Evolutionary conservation across 1,284 basidiomycete genomes (phyloP), one percentile per base, ranked within the genome.

Genomic region (Chondrostereum purpureum): DNA sequence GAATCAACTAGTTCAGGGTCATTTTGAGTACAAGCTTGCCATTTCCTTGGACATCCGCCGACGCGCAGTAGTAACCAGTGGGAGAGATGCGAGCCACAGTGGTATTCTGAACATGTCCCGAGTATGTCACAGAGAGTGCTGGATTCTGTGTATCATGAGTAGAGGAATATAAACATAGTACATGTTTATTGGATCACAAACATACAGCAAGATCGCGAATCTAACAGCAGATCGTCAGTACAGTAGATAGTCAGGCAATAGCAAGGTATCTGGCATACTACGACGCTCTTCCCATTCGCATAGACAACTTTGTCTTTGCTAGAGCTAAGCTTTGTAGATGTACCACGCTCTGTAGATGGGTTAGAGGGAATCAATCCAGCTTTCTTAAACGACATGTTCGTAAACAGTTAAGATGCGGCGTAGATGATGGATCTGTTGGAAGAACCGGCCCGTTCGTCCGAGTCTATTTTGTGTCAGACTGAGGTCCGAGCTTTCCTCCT

Each of bases 51-150:
- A 72, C 65, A 60, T 96, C 93, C 18, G 79, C 93, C 10, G 92
- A 95, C 2, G 96, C 95, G 57, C 88, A 91, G 66, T 98, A 98
- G 68, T 85, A 97, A 14, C 94, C 95, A 0, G 92, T 89, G 0
- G 94, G 94, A 0, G 92, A 93, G 62, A 97, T 83, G 27, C 90
- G 81, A 4, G 93, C 94, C 11, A 95, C 91, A 1, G 89, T 94
- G 4, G 89, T 78, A 40, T 84, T 84, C 52, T 92, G 84, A 2
- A 84, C 75, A 67, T 97, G 94, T 39, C 90, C 88, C 46, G 79
- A 71, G 58, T 92, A 91, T 16, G 79, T 72, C 19, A 68, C 71
- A 19, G 78, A 75, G 19, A 72, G 64, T 13, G 70, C 64, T 4
- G 80, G 73, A 55, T 83, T 76, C 86, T 84, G 46, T 12, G 52